Evolutionary conservation across 495 filamentous ascomycete genomes (phyloP).

Genomic region (Pseudevernia furfuracea): DNA sequence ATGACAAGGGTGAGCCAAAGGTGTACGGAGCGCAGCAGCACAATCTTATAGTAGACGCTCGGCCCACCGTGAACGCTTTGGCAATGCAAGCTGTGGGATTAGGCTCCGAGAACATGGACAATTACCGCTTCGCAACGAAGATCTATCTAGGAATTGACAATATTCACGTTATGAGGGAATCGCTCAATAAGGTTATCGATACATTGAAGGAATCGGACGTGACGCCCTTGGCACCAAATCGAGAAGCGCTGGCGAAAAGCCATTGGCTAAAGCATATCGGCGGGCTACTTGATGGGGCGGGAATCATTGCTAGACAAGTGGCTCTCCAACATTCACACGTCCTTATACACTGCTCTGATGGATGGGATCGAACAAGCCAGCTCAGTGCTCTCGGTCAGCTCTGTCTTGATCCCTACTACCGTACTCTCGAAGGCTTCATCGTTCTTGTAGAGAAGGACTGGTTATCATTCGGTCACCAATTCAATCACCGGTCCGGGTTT

Average conservation of each 20-base stretch:
- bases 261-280: slow-evolving; percentile 89
- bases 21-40: slow-evolving; percentile 90
- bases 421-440: slow-evolving; percentile 93
- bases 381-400: slow-evolving; percentile 89
- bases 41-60: slow-evolving; percentile 94
- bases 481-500: slow-evolving; percentile 78
- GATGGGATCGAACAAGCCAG: slow-evolving; percentile 96
- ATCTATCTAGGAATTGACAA: slow-evolving; percentile 97
- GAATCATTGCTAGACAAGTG: slow-evolving; percentile 78
- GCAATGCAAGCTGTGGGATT: slow-evolving; percentile 93
- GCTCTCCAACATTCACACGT: slow-evolving; percentile 90
- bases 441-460: slow-evolving; percentile 95
- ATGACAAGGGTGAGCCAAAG: slow-evolving; percentile 37
- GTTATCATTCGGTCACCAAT: slow-evolving; percentile 97
- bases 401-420: slow-evolving; percentile 91
- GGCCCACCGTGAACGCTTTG: slow-evolving; percentile 88
- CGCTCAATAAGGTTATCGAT: slow-evolving; percentile 79
- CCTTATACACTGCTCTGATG: slow-evolving; percentile 95
- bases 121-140: slow-evolving; percentile 88
- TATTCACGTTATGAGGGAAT: slow-evolving; percentile 96
- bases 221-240: slow-evolving; percentile 73
- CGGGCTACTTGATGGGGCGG: slow-evolving; percentile 74
- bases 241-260: slow-evolving; percentile 72
- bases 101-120: slow-evolving; percentile 96
- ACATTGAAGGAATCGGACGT: slow-evolving; percentile 89